phyloP scores from a whole-genome alignment of 768 basidiomycete genomes.

The Imleria badia region DNA sequence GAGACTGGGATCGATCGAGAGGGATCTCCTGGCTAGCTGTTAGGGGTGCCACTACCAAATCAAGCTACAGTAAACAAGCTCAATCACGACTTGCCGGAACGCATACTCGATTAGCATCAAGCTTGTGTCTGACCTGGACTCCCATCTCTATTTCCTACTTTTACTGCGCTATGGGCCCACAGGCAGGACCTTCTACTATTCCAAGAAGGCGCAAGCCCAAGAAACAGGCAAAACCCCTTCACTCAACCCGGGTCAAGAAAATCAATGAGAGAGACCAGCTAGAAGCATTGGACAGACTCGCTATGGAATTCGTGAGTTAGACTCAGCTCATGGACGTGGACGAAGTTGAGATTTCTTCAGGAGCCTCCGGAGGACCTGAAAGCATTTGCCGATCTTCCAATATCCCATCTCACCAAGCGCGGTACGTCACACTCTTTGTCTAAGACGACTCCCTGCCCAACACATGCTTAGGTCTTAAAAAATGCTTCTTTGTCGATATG shows the following conservation, averaged over 20 bases:
- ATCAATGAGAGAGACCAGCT: conserved; percentile 48
- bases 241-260: conserved; percentile 40
- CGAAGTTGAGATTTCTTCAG: conserved; percentile 36
- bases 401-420: conserved; percentile 73
- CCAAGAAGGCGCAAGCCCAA: conserved; percentile 12
- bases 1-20: too few relatives aligned
- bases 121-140: too few relatives aligned
- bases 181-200: conserved; percentile 18
- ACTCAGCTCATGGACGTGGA: not conserved
- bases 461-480: conserved; percentile 66
- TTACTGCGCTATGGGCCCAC: conserved; percentile 14
- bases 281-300: conserved; percentile 49
- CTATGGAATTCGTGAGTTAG: conserved; percentile 48
- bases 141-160: not conserved
- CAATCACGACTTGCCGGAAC: not conserved
- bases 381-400: conserved; percentile 71
- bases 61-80: not conserved
- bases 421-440: conserved; percentile 39
- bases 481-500: conserved; percentile 82
- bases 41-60: not conserved
- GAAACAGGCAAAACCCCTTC: conserved; percentile 14
- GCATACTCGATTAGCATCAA: too few relatives aligned
- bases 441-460: not conserved
- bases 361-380: conserved; percentile 46
- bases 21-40: too few relatives aligned